A percentile compares a stretch with the other conserved stretches of the same genome.
phyloP scores from a whole-genome alignment of 2,329 filamentous ascomycete genomes.

The Phialocephala subalpina region DNA sequence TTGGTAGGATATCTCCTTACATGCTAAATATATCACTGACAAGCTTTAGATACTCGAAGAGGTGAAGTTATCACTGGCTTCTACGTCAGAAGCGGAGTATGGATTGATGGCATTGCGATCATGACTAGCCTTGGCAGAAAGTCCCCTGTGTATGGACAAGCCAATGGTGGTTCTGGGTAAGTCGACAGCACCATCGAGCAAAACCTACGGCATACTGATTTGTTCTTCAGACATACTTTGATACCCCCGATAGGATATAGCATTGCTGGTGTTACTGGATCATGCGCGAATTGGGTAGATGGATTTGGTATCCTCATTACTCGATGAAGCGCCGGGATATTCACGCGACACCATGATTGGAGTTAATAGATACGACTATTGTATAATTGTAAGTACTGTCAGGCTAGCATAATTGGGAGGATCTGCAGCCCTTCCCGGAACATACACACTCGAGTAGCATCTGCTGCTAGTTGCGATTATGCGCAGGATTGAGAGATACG shows the following conservation, averaged over 20 bases:
- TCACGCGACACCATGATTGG: neutral
- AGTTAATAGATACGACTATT: slow-evolving; percentile 14
- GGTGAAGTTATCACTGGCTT: slow-evolving; percentile 92
- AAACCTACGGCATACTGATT: slow-evolving; percentile 4
- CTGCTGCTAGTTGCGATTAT: slow-evolving; percentile 18
- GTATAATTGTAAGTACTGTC: slow-evolving; percentile 21
- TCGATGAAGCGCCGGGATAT: slow-evolving; percentile 51
- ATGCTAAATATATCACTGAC: slow-evolving; percentile 38
- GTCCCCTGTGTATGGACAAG: slow-evolving; percentile 85
- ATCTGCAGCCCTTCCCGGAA: slow-evolving; percentile 9
- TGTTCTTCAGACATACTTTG: slow-evolving; percentile 74
- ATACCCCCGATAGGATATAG: slow-evolving; percentile 90
- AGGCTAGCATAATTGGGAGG: slow-evolving; percentile 10
- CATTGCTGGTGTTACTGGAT: slow-evolving; percentile 87
- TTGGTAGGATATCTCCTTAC: slow-evolving; percentile 78
- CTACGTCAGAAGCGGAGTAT: slow-evolving; percentile 78
- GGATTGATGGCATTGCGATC: slow-evolving; percentile 90
- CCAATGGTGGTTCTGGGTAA: slow-evolving; percentile 81
- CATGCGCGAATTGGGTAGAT: slow-evolving; percentile 82
- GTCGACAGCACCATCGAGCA: slow-evolving; percentile 48
- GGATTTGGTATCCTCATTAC: slow-evolving; percentile 85
- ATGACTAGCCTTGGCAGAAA: slow-evolving; percentile 88
- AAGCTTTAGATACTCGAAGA: slow-evolving; percentile 72
- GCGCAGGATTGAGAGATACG: slow-evolving; percentile 2
- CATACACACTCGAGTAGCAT: slow-evolving; percentile 6